These are phyloP conservation scores for Calonectria fujianensis DNA, from an alignment of 2,329 filamentous ascomycete genomes.

Conservation along the genomic window DNA sequence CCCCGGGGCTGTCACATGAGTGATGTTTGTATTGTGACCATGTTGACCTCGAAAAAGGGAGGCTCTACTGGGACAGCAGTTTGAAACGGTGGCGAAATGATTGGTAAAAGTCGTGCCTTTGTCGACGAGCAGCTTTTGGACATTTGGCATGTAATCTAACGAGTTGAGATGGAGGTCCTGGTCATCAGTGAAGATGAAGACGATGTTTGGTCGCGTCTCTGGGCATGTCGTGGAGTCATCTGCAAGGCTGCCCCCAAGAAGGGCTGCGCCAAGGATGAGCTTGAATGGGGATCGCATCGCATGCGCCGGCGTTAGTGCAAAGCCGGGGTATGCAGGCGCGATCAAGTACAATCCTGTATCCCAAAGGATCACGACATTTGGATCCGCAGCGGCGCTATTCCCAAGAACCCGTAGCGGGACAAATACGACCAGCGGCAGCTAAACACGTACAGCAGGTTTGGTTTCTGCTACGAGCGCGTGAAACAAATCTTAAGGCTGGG, in stretches of 20 bases:
- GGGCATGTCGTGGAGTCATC: conserved; percentile 25
- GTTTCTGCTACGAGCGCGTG: neutral
- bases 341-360: neutral
- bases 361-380: conserved; percentile 2
- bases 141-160: conserved; percentile 34
- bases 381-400: neutral
- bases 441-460: neutral
- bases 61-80: conserved; percentile 34
- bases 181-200: conserved; percentile 40
- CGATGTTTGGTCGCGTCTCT: conserved; percentile 30
- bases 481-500: neutral
- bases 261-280: neutral
- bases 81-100: conserved; percentile 36
- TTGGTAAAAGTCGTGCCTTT: conserved; percentile 32
- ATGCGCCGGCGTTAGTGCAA: neutral
- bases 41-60: conserved; percentile 29
- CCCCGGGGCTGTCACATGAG: conserved; percentile 32
- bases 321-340: conserved; percentile 7
- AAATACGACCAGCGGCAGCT: neutral
- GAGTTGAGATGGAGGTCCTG: conserved; percentile 38
- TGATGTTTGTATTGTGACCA: conserved; percentile 36
- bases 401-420: neutral
- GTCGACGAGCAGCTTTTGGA: conserved; percentile 26
- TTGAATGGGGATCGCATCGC: conserved; percentile 14
- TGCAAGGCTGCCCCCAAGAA: conserved; percentile 1